These are phyloP conservation scores for Aspergillus campestris DNA, from an alignment of 495 filamentous ascomycete species.

Conservation along the genomic window DNA sequence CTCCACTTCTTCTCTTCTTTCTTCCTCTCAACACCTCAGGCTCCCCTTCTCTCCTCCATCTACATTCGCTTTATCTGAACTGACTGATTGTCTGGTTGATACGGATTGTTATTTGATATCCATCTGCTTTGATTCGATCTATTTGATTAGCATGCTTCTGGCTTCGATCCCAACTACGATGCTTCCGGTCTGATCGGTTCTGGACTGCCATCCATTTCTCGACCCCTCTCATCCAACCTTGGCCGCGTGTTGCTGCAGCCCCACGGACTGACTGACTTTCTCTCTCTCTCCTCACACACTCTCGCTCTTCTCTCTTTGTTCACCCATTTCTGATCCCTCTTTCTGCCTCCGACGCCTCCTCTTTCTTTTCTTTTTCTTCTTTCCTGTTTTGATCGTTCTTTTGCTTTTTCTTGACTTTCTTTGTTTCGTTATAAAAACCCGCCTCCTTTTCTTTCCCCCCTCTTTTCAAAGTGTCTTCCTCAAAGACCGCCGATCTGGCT, in stretches of 20 bases:
- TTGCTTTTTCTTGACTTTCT: background rate
- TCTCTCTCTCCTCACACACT: conserved; percentile 4
- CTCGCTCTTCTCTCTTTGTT: conserved; percentile 1
- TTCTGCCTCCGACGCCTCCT: background rate
- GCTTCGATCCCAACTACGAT: background rate
- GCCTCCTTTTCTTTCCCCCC: conserved; percentile 7
- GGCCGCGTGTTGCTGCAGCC: too few species aligned
- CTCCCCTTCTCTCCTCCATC: too few species aligned
- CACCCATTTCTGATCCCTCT: conserved; percentile 3
- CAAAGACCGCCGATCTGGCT: conserved; percentile 31
- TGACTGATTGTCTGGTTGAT: too few species aligned
- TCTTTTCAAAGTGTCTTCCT: conserved; percentile 12
- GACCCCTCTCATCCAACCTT: too few species aligned
- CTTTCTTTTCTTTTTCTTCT: conserved; percentile 2
- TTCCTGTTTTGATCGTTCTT: background rate
- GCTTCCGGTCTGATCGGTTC: too few species aligned
- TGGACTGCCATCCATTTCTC: background rate
- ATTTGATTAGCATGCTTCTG: too few species aligned
- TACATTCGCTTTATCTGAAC: too few species aligned
- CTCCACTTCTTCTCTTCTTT: too few species aligned
- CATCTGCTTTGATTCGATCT: too few species aligned
- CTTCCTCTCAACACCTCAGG: too few species aligned
- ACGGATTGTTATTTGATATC: too few species aligned
- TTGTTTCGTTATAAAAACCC: conserved; percentile 1
- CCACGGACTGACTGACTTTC: conserved; percentile 16